A percentile compares a stretch with the other conserved stretches of the same genome.
These are phyloP conservation scores for Podila epicladia DNA, from an alignment of 192 early-diverging fungal species.

Conservation along the genomic window DNA sequence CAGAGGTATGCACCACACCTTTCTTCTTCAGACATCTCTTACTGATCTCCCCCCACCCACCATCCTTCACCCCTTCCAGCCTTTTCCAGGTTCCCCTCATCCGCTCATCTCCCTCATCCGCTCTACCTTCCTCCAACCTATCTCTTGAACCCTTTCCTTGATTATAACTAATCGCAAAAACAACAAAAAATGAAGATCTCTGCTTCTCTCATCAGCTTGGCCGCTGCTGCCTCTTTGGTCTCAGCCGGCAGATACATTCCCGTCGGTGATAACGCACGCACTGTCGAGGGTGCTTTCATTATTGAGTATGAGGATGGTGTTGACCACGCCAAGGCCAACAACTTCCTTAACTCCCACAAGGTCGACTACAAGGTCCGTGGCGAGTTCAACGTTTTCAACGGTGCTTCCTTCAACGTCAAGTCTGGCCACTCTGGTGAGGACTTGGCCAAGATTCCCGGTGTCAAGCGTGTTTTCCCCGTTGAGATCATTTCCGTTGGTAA, in stretches of 20 bases:
- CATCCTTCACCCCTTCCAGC: not conserved
- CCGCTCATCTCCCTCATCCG: not conserved
- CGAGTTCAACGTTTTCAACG: constrained; percentile 56
- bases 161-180: not conserved
- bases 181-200: constrained; percentile 2
- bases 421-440: constrained; percentile 31
- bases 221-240: constrained; percentile 1
- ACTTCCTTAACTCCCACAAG: constrained; percentile 8
- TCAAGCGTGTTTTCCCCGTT: constrained; percentile 62
- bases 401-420: constrained; percentile 52
- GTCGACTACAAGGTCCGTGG: constrained; percentile 26
- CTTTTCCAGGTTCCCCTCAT: not conserved
- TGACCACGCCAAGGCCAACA: constrained; percentile 12
- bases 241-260: constrained; percentile 1
- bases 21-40: not conserved
- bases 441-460: constrained; percentile 30
- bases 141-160: not conserved
- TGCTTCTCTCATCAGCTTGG: constrained; percentile 1
- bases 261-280: not conserved
- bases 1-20: not conserved
- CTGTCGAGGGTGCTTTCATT: not conserved
- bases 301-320: constrained; percentile 6
- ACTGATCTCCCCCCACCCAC: not conserved
- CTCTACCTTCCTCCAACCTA: not conserved
- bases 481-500: constrained; percentile 38